Evolutionary conservation across 1,284 basidiomycete species (phyloP), one percentile per base, ranked within the genome.

Genomic region (Porodaedalea pini): DNA sequence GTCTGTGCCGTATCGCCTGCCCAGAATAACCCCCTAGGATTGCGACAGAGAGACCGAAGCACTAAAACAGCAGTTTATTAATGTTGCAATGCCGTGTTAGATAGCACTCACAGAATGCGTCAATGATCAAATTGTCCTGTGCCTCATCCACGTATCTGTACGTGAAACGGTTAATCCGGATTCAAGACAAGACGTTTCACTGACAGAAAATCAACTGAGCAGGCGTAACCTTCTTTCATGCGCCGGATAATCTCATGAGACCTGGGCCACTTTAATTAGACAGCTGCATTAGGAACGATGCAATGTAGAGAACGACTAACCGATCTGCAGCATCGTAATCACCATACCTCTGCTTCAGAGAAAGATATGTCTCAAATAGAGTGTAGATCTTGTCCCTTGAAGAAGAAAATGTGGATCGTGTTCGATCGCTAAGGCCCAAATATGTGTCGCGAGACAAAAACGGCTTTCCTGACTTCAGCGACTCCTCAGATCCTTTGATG

Each of bases 1-100:
- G 87, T 86, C 63, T 90, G 88, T 0, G 88, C 87, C 0, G 88
- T 90, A 64, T 90, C 88, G 0, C 88, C 88, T 0, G 88, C 88
- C 84, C 85, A 90, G 65, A 89, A 88, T 21, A 87, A 69, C 0
- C 88, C 88, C 51, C 85, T 71, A 0, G 80, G 77, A 63, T 90
- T 88, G 10, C 68, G 69, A 63, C 85, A 88, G 2, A 89, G 65
- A 0, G 69, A 71, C 10, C 85, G 73, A 43, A 90, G 67, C 1
- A 90, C 87, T 88, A 45, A 7, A 45, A 19, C 8, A 7, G n/a
- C 47, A 10, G 10, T 5, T 32, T 19, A 40, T 48, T 39, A 48
- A 17, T n/a, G 17, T 23, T 13, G n/a, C 23, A 44, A 4, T 25
- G 1, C 17, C 7, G 13, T 10, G 41, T n/a, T 29, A 37, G 39